Conservation (phyloP, 1,284 basidiomycete species). For the Heterobasidion occidentale region DNA sequence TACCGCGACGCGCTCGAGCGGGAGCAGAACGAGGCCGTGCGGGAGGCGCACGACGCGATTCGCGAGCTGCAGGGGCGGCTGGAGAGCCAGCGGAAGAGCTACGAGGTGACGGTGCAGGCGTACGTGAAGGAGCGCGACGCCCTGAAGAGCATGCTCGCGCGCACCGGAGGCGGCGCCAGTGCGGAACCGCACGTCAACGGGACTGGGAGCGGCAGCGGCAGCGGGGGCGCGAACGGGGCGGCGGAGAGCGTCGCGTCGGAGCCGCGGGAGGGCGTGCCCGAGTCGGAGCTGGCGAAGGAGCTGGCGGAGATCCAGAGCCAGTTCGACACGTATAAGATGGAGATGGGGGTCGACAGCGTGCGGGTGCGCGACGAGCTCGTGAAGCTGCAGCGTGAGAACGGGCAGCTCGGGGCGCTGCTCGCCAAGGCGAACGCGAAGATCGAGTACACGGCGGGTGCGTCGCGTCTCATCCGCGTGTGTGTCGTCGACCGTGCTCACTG, state of each 20-base stretch:
- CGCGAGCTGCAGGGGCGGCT: slow-evolving; percentile 73
- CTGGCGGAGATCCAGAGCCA: slow-evolving; percentile 67
- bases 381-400: slow-evolving; percentile 59
- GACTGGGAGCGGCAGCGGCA: no score
- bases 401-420: slow-evolving; percentile 55
- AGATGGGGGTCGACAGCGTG: slow-evolving; percentile 70
- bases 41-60: slow-evolving; percentile 84
- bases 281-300: slow-evolving; percentile 37
- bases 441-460: slow-evolving; percentile 63
- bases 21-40: slow-evolving; percentile 76
- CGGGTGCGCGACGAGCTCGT: slow-evolving; percentile 65
- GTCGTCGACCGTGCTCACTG: neutral
- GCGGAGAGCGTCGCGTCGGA: slow-evolving; percentile 11
- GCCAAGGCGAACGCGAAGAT: slow-evolving; percentile 80
- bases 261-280: slow-evolving; percentile 8
- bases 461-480: neutral
- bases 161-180: slow-evolving; percentile 28
- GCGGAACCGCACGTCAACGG: slow-evolving; percentile 23
- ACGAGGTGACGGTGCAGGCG: slow-evolving; percentile 67
- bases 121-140: slow-evolving; percentile 86
- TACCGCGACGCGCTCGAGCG: slow-evolving; percentile 55
- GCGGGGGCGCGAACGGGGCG: slow-evolving; percentile 17
- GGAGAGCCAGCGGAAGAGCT: slow-evolving; percentile 58
- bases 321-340: slow-evolving; percentile 72
- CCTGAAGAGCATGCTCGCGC: slow-evolving; percentile 65